A percentile compares a stretch with the other conserved stretches of the same genome.
Conservation (phyloP, 2,329 filamentous ascomycete species). For the Alternaria gansuensis region DNA sequence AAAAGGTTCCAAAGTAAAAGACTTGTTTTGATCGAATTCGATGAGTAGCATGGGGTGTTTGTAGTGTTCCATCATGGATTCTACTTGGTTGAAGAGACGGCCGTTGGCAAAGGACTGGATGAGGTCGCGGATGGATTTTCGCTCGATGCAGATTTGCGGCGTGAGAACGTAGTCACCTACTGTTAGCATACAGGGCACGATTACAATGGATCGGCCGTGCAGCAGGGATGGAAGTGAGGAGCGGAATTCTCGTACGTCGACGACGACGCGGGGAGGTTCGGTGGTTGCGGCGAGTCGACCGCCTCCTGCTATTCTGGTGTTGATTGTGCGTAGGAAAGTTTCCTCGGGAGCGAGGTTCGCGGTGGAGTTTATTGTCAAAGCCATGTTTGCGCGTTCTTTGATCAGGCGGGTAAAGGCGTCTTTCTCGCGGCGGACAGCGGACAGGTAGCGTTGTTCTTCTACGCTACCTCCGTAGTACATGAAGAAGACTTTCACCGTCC, state of each 20-base stretch:
- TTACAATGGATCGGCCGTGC: slow-evolving; percentile 85
- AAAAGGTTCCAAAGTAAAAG: slow-evolving; percentile 81
- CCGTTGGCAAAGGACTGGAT: slow-evolving; percentile 93
- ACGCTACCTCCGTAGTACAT: slow-evolving; percentile 95
- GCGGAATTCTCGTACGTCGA: slow-evolving; percentile 95
- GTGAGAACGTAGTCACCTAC: slow-evolving; percentile 96
- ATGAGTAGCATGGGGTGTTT: slow-evolving; percentile 89
- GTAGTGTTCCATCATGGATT: slow-evolving; percentile 95
- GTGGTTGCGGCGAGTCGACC: slow-evolving; percentile 84
- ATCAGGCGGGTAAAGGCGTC: slow-evolving; percentile 95
- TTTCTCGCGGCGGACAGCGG: slow-evolving; percentile 90
- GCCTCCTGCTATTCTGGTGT: slow-evolving; percentile 94
- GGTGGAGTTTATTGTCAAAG: slow-evolving; percentile 77
- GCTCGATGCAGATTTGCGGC: slow-evolving; percentile 89
- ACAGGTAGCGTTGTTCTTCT: slow-evolving; percentile 93
- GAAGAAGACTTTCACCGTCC: slow-evolving; percentile 92
- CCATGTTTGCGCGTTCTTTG: slow-evolving; percentile 93
- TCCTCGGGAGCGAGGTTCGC: slow-evolving; percentile 82
- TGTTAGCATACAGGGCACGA: slow-evolving; percentile 94
- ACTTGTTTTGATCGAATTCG: slow-evolving; percentile 97
- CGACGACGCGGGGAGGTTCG: slow-evolving; percentile 86
- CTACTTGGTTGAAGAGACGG: slow-evolving; percentile 87
- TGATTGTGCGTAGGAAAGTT: slow-evolving; percentile 90
- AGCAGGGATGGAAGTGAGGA: slow-evolving; percentile 90
- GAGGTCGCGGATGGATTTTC: slow-evolving; percentile 90